Evolutionary conservation across 306 rosid species (phyloP), one percentile per base, ranked within the genome.

Genomic region (Medicago truncatula): DNA sequence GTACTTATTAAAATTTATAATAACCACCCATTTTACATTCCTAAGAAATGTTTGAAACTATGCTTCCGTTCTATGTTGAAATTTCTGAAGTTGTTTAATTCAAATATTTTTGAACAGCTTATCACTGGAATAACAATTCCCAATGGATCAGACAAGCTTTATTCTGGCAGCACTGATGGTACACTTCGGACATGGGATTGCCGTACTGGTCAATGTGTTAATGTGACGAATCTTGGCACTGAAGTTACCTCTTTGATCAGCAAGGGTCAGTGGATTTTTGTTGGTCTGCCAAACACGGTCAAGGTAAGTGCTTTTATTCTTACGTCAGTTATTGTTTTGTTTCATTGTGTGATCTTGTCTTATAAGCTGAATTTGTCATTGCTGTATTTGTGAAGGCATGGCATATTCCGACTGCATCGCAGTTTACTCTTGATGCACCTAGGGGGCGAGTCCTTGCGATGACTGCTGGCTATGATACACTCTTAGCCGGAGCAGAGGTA

Each of bases 231-330:
- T 39, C 74, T 80, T 21, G 74, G 81, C 18, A 62, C 28, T 4
- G 84, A 84, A 71, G 81, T 73, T 36, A 79, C 67, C 47, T 86
- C 73, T 68, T 80, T 84, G 58, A 72, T 82, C 59, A 64, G 79
- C 6, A 74, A 80, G 47, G 90, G 86, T 1, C 50, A 74, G 9
- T 90, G 89, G 89, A 75, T 90, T 64, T 88, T 86, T 49, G 73
- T 70, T 53, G 92, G 90, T 34, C 7, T 66, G 21, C 76, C 16
- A 0, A 89, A 87, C 78, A 62, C 64, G 77, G 73, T 89, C 8
- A 84, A 83, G 84, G 89, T 82, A 79, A 59, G 38, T 16, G 14
- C 17, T 9, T 39, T 58, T 20, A 23, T 23, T 64, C 41, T 28
- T 28, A 21, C 39, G 1, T 20, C 5, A 46, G 41, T 65, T 15